phyloP scores from a whole-genome alignment of 257 asterid genomes.

The Thymus mandschuricus region DNA sequence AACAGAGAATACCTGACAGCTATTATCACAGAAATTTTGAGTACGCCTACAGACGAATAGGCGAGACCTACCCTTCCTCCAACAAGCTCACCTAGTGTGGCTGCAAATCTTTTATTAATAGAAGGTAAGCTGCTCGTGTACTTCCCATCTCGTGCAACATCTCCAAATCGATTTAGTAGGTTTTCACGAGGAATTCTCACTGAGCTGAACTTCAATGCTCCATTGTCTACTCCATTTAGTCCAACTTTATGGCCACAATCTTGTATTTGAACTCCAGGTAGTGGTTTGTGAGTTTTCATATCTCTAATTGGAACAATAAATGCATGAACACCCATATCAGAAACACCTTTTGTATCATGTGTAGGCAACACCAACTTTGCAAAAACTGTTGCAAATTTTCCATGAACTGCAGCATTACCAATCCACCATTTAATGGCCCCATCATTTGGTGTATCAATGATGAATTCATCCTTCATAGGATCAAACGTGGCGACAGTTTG shows the following conservation, averaged over 20 bases:
- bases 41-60: constrained; percentile 86
- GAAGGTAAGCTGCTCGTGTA: constrained; percentile 88
- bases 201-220: constrained; percentile 78
- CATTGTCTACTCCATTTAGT: constrained; percentile 93
- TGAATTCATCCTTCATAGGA: constrained; percentile 77
- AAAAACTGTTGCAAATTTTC: constrained; percentile 97
- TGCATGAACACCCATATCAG: constrained; percentile 99
- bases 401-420: constrained; percentile 98
- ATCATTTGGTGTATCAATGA: constrained; percentile 89
- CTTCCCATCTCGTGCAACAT: constrained; percentile 82
- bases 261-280: constrained; percentile 87
- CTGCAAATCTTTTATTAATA: constrained; percentile 85
- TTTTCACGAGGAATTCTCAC: constrained; percentile 93
- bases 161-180: constrained; percentile 95
- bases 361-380: constrained; percentile 86
- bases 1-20: constrained; percentile 84
- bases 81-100: constrained; percentile 96
- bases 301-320: constrained; percentile 93
- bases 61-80: constrained; percentile 99
- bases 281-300: constrained; percentile 63
- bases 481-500: constrained; percentile 89
- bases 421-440: constrained; percentile 99
- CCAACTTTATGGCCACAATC: constrained; percentile 99
- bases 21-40: constrained; percentile 74
- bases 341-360: constrained; percentile 65